Base-by-base conservation (phyloP, 176 grass and related monocot species). In the Aegilops bicornis region DNA sequence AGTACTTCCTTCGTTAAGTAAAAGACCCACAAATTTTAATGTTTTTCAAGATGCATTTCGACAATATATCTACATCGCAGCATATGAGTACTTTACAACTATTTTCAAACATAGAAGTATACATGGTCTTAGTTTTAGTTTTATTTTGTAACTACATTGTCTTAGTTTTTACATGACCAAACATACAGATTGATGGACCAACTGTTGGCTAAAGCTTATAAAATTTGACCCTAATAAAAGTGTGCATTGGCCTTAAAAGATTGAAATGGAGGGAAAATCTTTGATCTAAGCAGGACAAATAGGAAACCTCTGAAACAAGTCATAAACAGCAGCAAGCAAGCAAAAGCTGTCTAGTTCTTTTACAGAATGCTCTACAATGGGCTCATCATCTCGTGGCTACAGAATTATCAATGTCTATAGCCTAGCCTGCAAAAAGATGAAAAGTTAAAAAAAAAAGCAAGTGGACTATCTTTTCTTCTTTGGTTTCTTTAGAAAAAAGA, bases 401-500 rank as follows among this genome's bases (percentile, higher is more conserved):
- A 48, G 42, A 29, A 75, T 29, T 85, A 63, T 56, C 77, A 63
- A 79, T 47, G 20, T 86, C 78, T 83, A 85, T 16, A 52, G 5
- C 48, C 48, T 37, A 81, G 65, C 25, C 76, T 68, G 24, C 45
- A 79, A 74, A 66, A 60, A 81, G 60, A 89, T 58, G 69, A 87
- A 30, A 75, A 43, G 31, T 81, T 78, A 42, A 23, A 78, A 33
- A 73, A 73, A 86, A 88, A 52, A 37, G 20, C 81, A 58, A 83
- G 47, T 35, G 73, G 30, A 60, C 70, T 75, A 54, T 56, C 20
- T 37, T 75, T 75, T 73, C 7, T n/a, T 59, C 50, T 58, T 73
- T 69, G 72, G 33, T 60, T 68, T 33, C 48, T 90, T 85, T 86
- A 81, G 45, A 27, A 79, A 82, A 83, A 82, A 86, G 37, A 7